A percentile compares a stretch with the other conserved stretches of the same genome.
Evolutionary conservation across 2,329 filamentous ascomycete species (phyloP).

Genomic region (Colletotrichum musae): DNA sequence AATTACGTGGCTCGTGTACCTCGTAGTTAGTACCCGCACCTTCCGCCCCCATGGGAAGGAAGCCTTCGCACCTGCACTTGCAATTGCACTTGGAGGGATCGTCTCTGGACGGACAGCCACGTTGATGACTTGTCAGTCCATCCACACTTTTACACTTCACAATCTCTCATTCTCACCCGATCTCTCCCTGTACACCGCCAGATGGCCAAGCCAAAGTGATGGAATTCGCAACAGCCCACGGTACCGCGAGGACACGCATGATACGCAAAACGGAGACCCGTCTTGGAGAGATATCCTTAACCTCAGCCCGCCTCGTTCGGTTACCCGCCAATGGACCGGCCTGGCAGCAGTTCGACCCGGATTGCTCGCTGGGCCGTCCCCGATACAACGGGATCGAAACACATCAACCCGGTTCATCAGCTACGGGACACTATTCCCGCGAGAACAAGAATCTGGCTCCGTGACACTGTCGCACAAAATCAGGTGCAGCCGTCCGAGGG

Average conservation of each 20-base stretch:
- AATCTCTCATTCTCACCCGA: conserved; percentile 24
- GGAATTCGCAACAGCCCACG: not conserved
- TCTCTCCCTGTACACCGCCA: conserved; percentile 32
- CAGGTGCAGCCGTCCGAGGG: conserved; percentile 37
- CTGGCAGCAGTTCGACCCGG: conserved; percentile 6
- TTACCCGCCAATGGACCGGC: not conserved
- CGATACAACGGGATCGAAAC: conserved; percentile 15
- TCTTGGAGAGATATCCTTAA: conserved; percentile 13
- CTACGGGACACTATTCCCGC: conserved; percentile 13
- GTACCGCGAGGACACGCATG: not conserved
- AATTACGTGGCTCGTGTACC: too few relatives aligned
- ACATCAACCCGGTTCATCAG: conserved; percentile 14
- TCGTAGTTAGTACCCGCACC: conserved; percentile 1
- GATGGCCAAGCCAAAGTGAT: not conserved
- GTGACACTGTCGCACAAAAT: conserved; percentile 30
- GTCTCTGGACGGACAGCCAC: not conserved
- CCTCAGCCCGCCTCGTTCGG: conserved; percentile 5
- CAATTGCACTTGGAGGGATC: conserved; percentile 4
- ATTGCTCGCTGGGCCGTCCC: conserved; percentile 12
- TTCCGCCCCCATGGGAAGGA: conserved; percentile 6
- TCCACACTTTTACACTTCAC: conserved; percentile 12
- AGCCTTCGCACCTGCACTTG: conserved; percentile 4
- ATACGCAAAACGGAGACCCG: conserved; percentile 7
- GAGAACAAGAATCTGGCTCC: conserved; percentile 32
- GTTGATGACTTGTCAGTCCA: conserved; percentile 39